Conservation (phyloP, 257 asterid species). For the Salvia hispanica region DNA sequence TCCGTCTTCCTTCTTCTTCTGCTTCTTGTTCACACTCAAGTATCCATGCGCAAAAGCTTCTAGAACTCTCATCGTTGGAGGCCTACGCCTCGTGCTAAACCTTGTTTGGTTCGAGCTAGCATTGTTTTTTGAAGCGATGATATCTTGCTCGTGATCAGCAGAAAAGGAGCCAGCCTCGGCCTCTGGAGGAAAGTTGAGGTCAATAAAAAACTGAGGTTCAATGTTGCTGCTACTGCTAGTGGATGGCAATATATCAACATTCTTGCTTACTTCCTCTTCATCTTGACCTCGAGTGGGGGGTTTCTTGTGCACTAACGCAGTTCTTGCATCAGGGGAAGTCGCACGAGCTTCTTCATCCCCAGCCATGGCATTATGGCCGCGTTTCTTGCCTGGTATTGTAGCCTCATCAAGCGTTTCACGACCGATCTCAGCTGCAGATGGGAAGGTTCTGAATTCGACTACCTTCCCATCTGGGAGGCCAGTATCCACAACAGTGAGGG, state of each 20-base stretch:
- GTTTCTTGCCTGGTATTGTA: too few species aligned
- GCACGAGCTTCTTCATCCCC: too few species aligned
- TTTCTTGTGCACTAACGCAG: too few species aligned
- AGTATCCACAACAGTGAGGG: too few species aligned
- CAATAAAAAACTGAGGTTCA: not conserved
- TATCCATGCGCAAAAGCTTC: not conserved
- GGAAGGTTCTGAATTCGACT: too few species aligned
- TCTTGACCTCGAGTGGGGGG: not conserved
- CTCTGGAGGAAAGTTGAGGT: not conserved
- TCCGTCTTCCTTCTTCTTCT: not conserved
- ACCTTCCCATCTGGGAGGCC: too few species aligned
- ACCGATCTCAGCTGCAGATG: too few species aligned
- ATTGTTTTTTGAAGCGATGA: not conserved
- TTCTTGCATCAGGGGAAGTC: too few species aligned
- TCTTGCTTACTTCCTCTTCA: not conserved
- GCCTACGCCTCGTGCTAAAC: not conserved
- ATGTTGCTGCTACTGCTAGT: not conserved
- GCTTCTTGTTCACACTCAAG: not conserved
- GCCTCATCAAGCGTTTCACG: too few species aligned
- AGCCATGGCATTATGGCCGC: too few species aligned
- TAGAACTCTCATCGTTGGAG: not conserved
- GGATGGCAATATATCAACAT: not conserved
- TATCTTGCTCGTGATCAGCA: conserved; percentile 23
- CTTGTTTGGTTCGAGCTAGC: not conserved
- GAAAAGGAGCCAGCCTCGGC: not conserved